Percentiles rank a stretch among this genome's conserved stretches.
These are phyloP conservation scores for Cryphonectria naterciae DNA, from an alignment of 2,329 filamentous ascomycete species.

Conservation along the genomic window DNA sequence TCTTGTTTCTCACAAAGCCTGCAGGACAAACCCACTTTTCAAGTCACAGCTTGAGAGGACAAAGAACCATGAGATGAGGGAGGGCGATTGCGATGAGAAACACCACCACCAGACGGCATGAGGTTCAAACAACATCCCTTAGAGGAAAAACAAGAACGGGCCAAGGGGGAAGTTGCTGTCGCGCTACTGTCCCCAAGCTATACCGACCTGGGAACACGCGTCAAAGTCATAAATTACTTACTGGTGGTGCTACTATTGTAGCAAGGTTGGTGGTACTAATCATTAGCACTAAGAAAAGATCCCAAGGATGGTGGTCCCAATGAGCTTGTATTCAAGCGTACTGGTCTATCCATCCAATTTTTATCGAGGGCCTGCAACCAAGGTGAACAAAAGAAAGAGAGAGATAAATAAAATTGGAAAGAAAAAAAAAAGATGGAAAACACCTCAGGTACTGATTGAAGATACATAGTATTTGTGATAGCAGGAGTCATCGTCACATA, in stretches of 20 bases:
- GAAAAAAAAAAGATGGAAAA: neutral
- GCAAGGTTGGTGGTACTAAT: neutral
- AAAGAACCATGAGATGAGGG: neutral
- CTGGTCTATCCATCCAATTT: neutral
- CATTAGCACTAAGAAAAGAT: neutral
- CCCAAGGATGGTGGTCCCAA: neutral
- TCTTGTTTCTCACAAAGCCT: neutral
- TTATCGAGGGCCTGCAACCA: neutral
- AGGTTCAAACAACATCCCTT: neutral
- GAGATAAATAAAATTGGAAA: neutral
- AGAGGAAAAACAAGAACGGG: neutral
- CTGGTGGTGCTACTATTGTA: neutral
- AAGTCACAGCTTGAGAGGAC: neutral
- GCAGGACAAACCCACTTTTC: neutral
- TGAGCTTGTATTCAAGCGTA: neutral
- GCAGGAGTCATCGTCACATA: neutral
- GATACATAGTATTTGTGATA: neutral
- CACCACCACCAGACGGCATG: neutral
- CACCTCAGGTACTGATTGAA: neutral
- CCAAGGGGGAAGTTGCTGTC: neutral
- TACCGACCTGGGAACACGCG: constrained; percentile 2
- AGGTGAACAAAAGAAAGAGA: too few species aligned
- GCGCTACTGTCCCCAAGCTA: neutral
- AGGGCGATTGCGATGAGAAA: neutral
- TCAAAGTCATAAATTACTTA: neutral